These are phyloP conservation scores for Verticillium zaregamsianum DNA, from an alignment of 2,329 filamentous ascomycete species.

Conservation along the genomic window DNA sequence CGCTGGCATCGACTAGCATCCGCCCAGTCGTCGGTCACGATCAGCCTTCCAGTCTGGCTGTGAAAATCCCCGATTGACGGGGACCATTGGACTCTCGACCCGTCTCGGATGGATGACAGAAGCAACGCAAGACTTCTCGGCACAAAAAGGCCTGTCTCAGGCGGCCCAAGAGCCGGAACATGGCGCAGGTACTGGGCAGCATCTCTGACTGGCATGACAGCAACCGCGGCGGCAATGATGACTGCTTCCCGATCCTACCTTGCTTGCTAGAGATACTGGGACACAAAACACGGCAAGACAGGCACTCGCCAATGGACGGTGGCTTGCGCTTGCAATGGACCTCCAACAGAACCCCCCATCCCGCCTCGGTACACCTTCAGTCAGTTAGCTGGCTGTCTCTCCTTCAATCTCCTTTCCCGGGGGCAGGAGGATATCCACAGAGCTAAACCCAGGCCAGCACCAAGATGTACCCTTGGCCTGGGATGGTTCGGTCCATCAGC, in stretches of 20 bases:
- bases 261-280: too few relatives aligned
- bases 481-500: neutral
- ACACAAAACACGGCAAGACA: neutral
- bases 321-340: neutral
- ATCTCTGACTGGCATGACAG: neutral
- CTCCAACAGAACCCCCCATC: neutral
- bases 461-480: neutral
- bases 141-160: neutral
- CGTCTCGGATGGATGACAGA: neutral
- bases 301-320: neutral
- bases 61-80: neutral
- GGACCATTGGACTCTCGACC: neutral
- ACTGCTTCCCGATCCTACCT: too few relatives aligned
- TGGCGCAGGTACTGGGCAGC: neutral
- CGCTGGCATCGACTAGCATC: neutral
- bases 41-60: neutral
- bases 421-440: neutral
- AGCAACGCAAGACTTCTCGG: neutral
- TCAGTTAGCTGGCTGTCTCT: neutral
- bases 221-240: neutral
- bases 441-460: neutral
- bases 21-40: neutral
- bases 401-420: neutral
- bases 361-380: neutral
- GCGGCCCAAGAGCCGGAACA: neutral